Evolutionary conservation across 305 asterid species (phyloP).

Genomic region (Fraxinus greggii): DNA sequence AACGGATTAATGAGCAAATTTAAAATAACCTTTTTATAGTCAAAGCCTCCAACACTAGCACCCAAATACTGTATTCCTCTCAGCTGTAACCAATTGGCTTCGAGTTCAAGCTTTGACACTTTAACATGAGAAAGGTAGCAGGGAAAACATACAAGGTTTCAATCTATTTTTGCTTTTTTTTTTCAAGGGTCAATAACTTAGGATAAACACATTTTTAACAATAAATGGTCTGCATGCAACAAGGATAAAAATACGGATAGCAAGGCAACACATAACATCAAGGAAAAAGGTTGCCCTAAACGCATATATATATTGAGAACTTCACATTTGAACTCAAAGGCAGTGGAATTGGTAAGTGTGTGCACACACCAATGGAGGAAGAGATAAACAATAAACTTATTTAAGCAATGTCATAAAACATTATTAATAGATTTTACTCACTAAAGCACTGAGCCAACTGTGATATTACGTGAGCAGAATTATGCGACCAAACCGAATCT

Average conservation of each 20-base stretch:
- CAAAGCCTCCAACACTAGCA: not conserved
- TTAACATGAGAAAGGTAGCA: not conserved
- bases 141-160: not conserved
- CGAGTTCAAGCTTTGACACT: not conserved
- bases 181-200: not conserved
- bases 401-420: slow-evolving; percentile 16
- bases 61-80: not conserved
- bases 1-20: not conserved
- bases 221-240: not conserved
- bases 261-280: not conserved
- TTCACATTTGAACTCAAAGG: not conserved
- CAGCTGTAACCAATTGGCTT: not conserved
- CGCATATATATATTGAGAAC: not conserved
- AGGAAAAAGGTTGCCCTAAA: not conserved
- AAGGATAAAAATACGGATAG: not conserved
- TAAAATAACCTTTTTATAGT: not conserved
- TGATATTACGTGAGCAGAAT: slow-evolving; percentile 71
- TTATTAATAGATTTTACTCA: slow-evolving; percentile 50
- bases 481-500: slow-evolving; percentile 49
- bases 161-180: not conserved
- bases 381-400: not conserved
- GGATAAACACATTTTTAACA: not conserved
- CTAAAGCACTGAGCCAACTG: slow-evolving; percentile 78
- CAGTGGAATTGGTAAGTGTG: not conserved
- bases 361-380: not conserved